These are phyloP conservation scores for Endocladia muricata DNA, from an alignment of 31 red algal genomes.

Conservation along the genomic window DNA sequence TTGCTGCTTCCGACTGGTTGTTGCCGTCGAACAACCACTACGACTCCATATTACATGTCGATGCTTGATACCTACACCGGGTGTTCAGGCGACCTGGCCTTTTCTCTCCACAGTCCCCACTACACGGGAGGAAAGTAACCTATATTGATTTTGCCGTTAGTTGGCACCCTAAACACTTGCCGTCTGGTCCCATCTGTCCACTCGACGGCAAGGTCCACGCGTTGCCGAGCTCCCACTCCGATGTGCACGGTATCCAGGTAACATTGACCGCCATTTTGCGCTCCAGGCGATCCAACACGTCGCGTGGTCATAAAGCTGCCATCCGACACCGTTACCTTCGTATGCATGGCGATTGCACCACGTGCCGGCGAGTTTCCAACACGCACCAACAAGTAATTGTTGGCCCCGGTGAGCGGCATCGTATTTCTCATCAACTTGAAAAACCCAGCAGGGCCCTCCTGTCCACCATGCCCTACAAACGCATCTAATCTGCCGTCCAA, in stretches of 20 bases:
- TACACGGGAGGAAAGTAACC: too few relatives aligned
- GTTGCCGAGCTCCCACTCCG: slow-evolving; percentile 12
- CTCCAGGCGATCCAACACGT: slow-evolving; percentile 14
- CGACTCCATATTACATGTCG: too few relatives aligned
- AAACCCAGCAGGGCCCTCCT: neutral
- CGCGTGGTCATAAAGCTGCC: neutral
- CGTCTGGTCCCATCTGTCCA: slow-evolving; percentile 14
- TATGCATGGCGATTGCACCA: neutral
- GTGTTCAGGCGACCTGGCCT: too few relatives aligned
- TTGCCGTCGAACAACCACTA: too few relatives aligned
- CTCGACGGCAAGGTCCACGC: slow-evolving; percentile 6
- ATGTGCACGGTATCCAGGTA: slow-evolving; percentile 41
- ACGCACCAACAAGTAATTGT: neutral
- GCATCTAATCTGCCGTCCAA: slow-evolving; percentile 49
- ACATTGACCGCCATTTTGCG: neutral
- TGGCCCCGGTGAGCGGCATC: neutral
- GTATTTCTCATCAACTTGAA: neutral
- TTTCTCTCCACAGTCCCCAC: too few relatives aligned
- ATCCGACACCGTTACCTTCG: slow-evolving; percentile 15
- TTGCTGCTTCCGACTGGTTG: too few relatives aligned
- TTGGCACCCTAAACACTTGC: neutral
- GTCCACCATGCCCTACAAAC: slow-evolving; percentile 15
- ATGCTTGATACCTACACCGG: too few relatives aligned
- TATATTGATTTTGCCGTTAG: slow-evolving; percentile 2
- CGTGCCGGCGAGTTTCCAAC: slow-evolving; percentile 4